Conservation (phyloP, 257 asterid genomes). For the Primulina huaijiensis region DNA sequence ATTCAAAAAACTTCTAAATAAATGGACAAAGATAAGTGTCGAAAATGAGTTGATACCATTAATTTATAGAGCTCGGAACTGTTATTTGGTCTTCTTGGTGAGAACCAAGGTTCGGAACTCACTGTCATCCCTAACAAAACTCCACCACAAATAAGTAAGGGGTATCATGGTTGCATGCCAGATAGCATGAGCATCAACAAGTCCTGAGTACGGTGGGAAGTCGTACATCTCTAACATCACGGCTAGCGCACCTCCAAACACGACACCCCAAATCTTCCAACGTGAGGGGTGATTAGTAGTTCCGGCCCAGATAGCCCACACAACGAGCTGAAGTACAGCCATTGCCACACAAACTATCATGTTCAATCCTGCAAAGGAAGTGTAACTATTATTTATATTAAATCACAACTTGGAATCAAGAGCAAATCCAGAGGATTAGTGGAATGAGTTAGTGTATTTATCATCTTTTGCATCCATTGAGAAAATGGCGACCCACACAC, state of each 20-base stretch:
- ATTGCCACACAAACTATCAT: slow-evolving; percentile 59
- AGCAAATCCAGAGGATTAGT: not conserved
- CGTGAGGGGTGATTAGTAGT: slow-evolving; percentile 62
- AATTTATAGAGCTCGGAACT: slow-evolving; percentile 3
- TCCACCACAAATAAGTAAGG: slow-evolving; percentile 77
- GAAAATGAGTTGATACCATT: slow-evolving; percentile 23
- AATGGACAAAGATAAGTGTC: not conserved
- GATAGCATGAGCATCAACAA: slow-evolving; percentile 77
- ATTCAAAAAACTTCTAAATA: slow-evolving; percentile 21
- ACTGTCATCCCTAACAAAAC: slow-evolving; percentile 68
- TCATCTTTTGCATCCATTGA: not conserved
- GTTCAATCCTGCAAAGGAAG: slow-evolving; percentile 59
- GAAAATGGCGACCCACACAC: not conserved
- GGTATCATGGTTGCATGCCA: slow-evolving; percentile 84
- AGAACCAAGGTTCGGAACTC: slow-evolving; percentile 60
- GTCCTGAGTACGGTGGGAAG: slow-evolving; percentile 71
- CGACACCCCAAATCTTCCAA: slow-evolving; percentile 66
- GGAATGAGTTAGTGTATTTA: not conserved
- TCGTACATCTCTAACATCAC: slow-evolving; percentile 71
- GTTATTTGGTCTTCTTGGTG: slow-evolving; percentile 57
- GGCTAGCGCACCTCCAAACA: slow-evolving; percentile 56
- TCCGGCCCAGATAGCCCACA: slow-evolving; percentile 86
- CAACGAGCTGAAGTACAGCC: slow-evolving; percentile 43
- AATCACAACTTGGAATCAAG: not conserved
- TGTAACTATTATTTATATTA: not conserved